Conservation (phyloP, 768 basidiomycete species). For the Termitomyces heimii region DNA sequence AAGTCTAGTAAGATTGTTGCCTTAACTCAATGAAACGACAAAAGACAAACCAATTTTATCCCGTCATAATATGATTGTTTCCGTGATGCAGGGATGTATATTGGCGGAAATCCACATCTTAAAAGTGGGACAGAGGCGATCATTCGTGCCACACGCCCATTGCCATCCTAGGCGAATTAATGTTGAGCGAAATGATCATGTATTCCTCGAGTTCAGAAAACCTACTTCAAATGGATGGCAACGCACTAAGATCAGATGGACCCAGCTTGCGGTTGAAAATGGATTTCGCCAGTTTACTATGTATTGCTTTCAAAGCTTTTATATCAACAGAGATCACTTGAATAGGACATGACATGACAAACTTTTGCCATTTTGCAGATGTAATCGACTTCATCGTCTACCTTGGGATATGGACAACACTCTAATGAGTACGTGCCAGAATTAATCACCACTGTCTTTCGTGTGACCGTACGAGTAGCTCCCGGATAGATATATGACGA, state of each 20-base stretch:
- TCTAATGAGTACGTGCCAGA: slow-evolving; percentile 17
- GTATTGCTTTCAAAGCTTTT: slow-evolving; percentile 15
- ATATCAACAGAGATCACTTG: not conserved
- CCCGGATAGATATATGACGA: slow-evolving; percentile 17
- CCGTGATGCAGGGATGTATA: slow-evolving; percentile 17
- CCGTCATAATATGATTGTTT: slow-evolving; percentile 21
- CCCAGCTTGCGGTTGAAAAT: slow-evolving; percentile 25
- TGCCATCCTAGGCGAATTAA: slow-evolving; percentile 20
- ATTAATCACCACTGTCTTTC: slow-evolving; percentile 20
- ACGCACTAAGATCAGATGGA: slow-evolving; percentile 20
- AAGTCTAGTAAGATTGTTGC: not conserved
- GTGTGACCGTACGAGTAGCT: slow-evolving; percentile 19
- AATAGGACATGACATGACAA: not conserved
- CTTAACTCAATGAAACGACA: not conserved
- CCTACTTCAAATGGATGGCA: slow-evolving; percentile 26
- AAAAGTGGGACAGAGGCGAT: slow-evolving; percentile 26
- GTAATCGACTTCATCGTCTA: slow-evolving; percentile 23
- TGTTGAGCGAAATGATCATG: not conserved
- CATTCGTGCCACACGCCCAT: slow-evolving; percentile 23
- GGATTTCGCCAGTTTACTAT: slow-evolving; percentile 21
- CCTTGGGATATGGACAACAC: slow-evolving; percentile 23
- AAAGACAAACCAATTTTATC: slow-evolving; percentile 15
- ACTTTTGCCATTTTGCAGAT: slow-evolving; percentile 25
- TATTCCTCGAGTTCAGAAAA: not conserved
- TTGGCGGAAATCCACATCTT: slow-evolving; percentile 22